Evolutionary conservation across 139 green algal species (phyloP).

Genomic region (Closterium sp.): DNA sequence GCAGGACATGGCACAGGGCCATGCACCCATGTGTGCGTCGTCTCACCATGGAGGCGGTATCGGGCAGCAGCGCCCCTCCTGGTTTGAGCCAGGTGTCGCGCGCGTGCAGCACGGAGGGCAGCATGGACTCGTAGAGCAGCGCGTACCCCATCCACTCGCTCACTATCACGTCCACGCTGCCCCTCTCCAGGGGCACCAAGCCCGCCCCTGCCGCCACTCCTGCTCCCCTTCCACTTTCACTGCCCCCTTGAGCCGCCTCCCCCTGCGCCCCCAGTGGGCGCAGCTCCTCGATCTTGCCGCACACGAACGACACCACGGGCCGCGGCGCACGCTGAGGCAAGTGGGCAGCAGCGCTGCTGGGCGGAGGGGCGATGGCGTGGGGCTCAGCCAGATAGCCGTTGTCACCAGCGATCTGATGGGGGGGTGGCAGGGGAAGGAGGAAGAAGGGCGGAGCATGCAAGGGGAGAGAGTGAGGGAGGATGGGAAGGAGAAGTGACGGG

Average conservation of each 20-base stretch:
- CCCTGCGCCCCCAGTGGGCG: background rate
- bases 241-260: background rate
- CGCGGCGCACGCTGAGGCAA: background rate
- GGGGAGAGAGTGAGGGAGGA: too few species aligned
- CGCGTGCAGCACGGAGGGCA: constrained; percentile 77
- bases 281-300: constrained; percentile 23
- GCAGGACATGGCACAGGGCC: background rate
- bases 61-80: constrained; percentile 85
- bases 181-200: background rate
- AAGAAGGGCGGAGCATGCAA: too few species aligned
- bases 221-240: background rate
- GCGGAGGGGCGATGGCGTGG: background rate
- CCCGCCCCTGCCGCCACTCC: background rate
- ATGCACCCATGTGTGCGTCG: background rate
- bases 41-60: constrained; percentile 70
- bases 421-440: background rate
- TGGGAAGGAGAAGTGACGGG: too few species aligned
- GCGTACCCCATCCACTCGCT: constrained; percentile 98
- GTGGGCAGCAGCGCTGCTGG: background rate
- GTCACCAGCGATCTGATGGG: constrained; percentile 12
- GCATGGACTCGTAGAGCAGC: constrained; percentile 96
- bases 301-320: constrained; percentile 14
- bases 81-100: constrained; percentile 75
- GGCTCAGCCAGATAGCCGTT: constrained; percentile 16
- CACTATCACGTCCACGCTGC: constrained; percentile 68